Evolutionary conservation across 495 filamentous ascomycete genomes (phyloP).

Genomic region (Xylaria nigripes): DNA sequence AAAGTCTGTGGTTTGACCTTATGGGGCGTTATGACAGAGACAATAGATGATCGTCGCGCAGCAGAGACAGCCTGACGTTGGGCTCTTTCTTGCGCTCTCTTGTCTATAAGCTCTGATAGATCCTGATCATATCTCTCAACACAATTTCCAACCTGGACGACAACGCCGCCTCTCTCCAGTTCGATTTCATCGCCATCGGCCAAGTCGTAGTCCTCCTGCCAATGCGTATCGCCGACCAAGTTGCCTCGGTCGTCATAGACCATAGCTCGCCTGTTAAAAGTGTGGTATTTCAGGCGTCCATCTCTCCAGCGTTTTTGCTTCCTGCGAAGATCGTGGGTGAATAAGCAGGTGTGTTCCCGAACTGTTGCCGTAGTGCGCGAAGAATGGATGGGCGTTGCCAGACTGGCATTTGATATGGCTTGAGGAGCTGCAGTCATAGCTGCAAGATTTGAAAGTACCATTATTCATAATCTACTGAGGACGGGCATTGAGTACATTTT

Average conservation of each 20-base stretch:
- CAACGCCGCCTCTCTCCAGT: slow-evolving; percentile 61
- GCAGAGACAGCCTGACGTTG: slow-evolving; percentile 31
- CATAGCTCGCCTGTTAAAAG: slow-evolving; percentile 88
- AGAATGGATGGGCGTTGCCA: slow-evolving; percentile 15
- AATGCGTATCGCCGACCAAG: slow-evolving; percentile 78
- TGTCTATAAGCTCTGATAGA: slow-evolving; percentile 62
- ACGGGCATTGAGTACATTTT: neutral
- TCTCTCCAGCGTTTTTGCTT: slow-evolving; percentile 93
- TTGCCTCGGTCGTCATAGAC: slow-evolving; percentile 75
- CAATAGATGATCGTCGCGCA: slow-evolving; percentile 17
- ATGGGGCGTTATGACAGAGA: slow-evolving; percentile 2
- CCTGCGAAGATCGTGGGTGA: slow-evolving; percentile 70
- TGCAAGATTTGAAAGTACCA: neutral
- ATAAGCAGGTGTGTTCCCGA: slow-evolving; percentile 74
- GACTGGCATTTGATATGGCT: slow-evolving; percentile 18
- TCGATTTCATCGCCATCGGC: slow-evolving; percentile 73
- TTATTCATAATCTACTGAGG: neutral
- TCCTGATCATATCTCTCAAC: slow-evolving; percentile 69
- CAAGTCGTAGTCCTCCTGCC: slow-evolving; percentile 56
- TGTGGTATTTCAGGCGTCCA: slow-evolving; percentile 78
- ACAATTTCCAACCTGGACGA: slow-evolving; percentile 72
- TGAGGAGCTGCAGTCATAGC: slow-evolving; percentile 17
- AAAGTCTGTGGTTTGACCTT: slow-evolving; percentile 17
- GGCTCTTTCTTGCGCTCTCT: slow-evolving; percentile 46
- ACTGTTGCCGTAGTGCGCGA: slow-evolving; percentile 64